Evolutionary conservation across 176 grass and related monocot genomes (phyloP), one percentile per base, ranked within the genome.

Genomic region (Alloteropsis semialata): DNA sequence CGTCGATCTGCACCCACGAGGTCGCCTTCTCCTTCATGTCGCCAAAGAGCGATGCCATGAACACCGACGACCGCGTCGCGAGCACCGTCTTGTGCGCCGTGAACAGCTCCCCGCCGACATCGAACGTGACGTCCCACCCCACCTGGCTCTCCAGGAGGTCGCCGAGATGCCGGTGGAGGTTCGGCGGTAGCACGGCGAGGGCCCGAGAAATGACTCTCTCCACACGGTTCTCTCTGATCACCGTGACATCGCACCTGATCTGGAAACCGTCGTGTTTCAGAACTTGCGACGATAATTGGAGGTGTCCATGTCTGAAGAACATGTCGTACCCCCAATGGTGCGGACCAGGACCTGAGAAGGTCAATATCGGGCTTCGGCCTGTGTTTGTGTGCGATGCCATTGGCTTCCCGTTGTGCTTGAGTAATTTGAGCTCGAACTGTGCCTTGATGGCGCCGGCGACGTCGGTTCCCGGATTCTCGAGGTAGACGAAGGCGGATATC

Each of bases 51-150:
- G 61, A 49, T 0, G 78, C 84, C 65, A 37, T 81, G 51, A 81
- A 87, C 1, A 87, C 84, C 15, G 84, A 65, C 3, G 65, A 87
- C 70, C 85, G 51, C 2, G 60, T 46, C 8, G 85, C 70, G 10
- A 87, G 59, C 48, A 87, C 65, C 2, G 8, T 46, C 39, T 45
- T 69, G 42, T 87, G 85, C 5, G 78, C 56, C 8, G n/a, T 8
- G 30, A 82, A 87, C 21, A 25, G 10, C 57, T 76, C 30, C 0
- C 45, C 46, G 0, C 37, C 69, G 0, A 82, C 69, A 28, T 59
- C 5, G 55, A 87, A 77, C 10, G 17, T 37, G 21, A 87, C 78
- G 45, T 87, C 78, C 13, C 48, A 4, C 2, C 59, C 63, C 3
- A 76, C 9, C 12, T 42, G 16, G 16, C 19, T 45, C 10, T 76